Evolutionary conservation across 2,329 filamentous ascomycete genomes (phyloP), one percentile per base, ranked within the genome.

Genomic region (Colletotrichum sp.): DNA sequence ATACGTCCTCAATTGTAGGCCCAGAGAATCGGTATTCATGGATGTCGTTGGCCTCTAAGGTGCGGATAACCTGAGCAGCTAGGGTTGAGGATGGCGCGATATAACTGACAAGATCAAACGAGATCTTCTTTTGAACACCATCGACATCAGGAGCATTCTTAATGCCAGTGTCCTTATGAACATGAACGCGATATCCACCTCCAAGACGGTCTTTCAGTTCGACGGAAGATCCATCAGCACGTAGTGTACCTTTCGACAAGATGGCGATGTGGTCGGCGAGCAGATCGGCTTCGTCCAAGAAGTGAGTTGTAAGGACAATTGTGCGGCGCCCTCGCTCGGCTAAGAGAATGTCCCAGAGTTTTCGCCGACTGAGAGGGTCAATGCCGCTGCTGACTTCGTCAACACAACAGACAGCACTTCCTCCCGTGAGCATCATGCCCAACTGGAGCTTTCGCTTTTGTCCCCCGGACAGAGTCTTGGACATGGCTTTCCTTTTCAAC

Each of bases 391-490:
- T 96, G 16, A 98, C 95, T 82, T 98, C 96, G 77, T 98, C 96
- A 8, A 98, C 92, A 79, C 95, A 97, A 83, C 96, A 98, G 1
- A 98, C 93, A 29, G 91, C 91, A 75, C 94, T 96, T 13, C 95
- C 95, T 75, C 96, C 96, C 5, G 95, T 97, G 78, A 98, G 92
- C 95, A 98, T 98, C 91, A 98, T 96, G 7, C 95, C 95, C 4
- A 98, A 87, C 82, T 98, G 96, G 11, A 98, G 87, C 82, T 98
- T 98, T 66, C 96, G 89, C 84, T 98, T 98, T 82, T 98, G 96
- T 1, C 96, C 96, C 11, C 96, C 96, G 4, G 95, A 98, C 0
- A 98, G 86, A 0, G 95, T 97, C 79, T 91, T 92, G 1, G 95
- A 90, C 74, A 88, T 87, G 0, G 95, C 93, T 43, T 91, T 90